These are phyloP conservation scores for Sporisorium sorghi DNA, from an alignment of 1,284 basidiomycete genomes.

Conservation along the genomic window DNA sequence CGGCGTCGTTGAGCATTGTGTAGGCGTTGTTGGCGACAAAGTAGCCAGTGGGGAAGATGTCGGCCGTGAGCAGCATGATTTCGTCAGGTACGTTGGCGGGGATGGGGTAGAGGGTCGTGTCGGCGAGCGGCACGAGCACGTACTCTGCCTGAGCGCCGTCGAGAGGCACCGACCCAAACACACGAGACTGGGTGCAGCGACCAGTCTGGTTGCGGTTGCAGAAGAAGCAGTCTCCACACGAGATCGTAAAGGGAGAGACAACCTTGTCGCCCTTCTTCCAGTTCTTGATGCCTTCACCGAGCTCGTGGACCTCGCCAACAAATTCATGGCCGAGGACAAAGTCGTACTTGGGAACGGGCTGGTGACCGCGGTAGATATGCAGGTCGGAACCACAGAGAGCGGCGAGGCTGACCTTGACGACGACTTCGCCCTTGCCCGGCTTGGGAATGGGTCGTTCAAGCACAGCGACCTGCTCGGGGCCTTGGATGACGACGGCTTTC, in stretches of 20 bases:
- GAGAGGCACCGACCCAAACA: slow-evolving; percentile 80
- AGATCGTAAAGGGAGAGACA: slow-evolving; percentile 83
- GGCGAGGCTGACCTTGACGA: slow-evolving; percentile 68
- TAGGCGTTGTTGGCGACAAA: slow-evolving; percentile 79
- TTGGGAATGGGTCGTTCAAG: slow-evolving; percentile 62
- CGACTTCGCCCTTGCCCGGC: slow-evolving; percentile 53
- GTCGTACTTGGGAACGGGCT: slow-evolving; percentile 54
- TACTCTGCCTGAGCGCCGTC: slow-evolving; percentile 90
- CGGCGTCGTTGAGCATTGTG: slow-evolving; percentile 60
- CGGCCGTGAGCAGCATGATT: slow-evolving; percentile 75
- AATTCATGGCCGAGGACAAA: slow-evolving; percentile 81
- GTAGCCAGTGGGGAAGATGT: slow-evolving; percentile 72
- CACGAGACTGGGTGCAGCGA: slow-evolving; percentile 77
- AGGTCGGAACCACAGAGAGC: slow-evolving; percentile 86
- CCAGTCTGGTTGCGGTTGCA: slow-evolving; percentile 81
- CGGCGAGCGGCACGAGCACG: slow-evolving; percentile 80
- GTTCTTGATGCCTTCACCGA: slow-evolving; percentile 77
- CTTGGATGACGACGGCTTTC: slow-evolving; percentile 63
- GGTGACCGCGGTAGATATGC: slow-evolving; percentile 71
- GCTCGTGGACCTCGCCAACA: slow-evolving; percentile 79
- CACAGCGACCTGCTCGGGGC: slow-evolving; percentile 59
- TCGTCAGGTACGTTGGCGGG: slow-evolving; percentile 71
- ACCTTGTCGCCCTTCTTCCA: slow-evolving; percentile 73
- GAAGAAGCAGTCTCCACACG: slow-evolving; percentile 75
- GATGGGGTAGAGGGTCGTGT: slow-evolving; percentile 81